phyloP scores from a whole-genome alignment of 2,329 filamentous ascomycete species.

The Curvularia verruculosa region DNA sequence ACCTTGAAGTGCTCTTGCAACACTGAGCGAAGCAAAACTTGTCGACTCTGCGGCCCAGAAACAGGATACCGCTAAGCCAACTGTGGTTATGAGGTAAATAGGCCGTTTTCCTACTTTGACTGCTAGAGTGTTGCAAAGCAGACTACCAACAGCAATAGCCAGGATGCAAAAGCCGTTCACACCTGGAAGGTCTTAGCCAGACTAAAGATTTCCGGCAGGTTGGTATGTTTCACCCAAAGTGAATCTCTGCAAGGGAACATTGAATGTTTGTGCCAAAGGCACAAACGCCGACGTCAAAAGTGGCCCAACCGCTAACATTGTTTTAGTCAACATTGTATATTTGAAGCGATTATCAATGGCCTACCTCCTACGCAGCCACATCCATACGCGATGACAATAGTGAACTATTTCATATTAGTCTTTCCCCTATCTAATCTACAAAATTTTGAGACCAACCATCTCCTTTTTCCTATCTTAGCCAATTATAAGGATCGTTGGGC shows the following conservation, averaged over 20 bases:
- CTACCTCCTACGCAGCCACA: slow-evolving; percentile 34
- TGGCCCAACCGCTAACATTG: slow-evolving; percentile 28
- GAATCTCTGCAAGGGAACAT: slow-evolving; percentile 28
- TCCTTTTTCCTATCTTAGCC: slow-evolving; percentile 47
- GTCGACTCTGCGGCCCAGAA: slow-evolving; percentile 35
- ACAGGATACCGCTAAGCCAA: slow-evolving; percentile 26
- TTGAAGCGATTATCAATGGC: background rate
- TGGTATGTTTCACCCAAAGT: slow-evolving; percentile 12
- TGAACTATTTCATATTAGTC: slow-evolving; percentile 20
- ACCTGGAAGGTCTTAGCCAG: slow-evolving; percentile 6
- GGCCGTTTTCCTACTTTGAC: slow-evolving; percentile 33
- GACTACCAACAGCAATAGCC: slow-evolving; percentile 26
- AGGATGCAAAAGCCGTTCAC: slow-evolving; percentile 31
- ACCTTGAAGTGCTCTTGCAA: slow-evolving; percentile 28
- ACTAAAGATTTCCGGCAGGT: background rate
- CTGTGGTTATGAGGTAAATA: slow-evolving; percentile 27
- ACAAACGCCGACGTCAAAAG: slow-evolving; percentile 33
- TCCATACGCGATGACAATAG: slow-evolving; percentile 30
- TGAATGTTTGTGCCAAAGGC: slow-evolving; percentile 25
- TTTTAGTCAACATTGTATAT: background rate
- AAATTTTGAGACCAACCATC: slow-evolving; percentile 7
- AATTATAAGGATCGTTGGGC: slow-evolving; percentile 60
- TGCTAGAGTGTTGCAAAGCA: slow-evolving; percentile 30
- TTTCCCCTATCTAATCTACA: fast-evolving
- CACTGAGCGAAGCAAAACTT: slow-evolving; percentile 28